A percentile compares a stretch with the other conserved stretches of the same genome.
These are phyloP conservation scores for Metarhizium robertsii DNA, from an alignment of 2,329 filamentous ascomycete genomes.

Conservation along the genomic window DNA sequence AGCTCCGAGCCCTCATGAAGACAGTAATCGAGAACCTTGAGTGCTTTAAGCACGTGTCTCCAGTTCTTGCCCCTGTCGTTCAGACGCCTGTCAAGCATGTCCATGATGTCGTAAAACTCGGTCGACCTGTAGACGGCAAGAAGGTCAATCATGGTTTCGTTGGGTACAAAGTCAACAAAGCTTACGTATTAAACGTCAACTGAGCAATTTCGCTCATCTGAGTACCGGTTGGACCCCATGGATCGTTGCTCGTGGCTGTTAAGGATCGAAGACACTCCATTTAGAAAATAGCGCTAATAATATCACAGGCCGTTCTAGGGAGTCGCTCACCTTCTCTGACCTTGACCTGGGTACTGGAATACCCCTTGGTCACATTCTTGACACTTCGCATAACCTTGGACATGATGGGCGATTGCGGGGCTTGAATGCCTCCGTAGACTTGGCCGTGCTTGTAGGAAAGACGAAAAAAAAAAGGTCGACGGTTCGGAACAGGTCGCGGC, in stretches of 20 bases:
- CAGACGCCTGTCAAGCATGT: constrained; percentile 96
- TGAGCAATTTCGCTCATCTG: constrained; percentile 99
- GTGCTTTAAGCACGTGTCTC: constrained; percentile 93
- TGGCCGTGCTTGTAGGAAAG: background rate
- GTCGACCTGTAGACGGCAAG: constrained; percentile 53
- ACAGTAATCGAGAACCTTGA: constrained; percentile 97
- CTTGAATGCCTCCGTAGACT: constrained; percentile 1
- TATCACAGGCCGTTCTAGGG: constrained; percentile 1
- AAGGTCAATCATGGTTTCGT: background rate
- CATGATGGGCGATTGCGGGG: constrained; percentile 47
- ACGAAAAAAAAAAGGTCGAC: background rate
- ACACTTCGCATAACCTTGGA: constrained; percentile 95
- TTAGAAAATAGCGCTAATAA: background rate
- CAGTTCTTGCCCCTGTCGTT: constrained; percentile 99
- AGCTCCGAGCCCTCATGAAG: constrained; percentile 94
- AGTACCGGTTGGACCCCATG: constrained; percentile 94
- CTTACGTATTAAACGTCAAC: constrained; percentile 92
- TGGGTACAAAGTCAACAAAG: background rate
- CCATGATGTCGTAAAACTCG: constrained; percentile 99
- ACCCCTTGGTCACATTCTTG: constrained; percentile 99
- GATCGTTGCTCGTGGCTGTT: constrained; percentile 92
- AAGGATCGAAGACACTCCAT: constrained; percentile 10
- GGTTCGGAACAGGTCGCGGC: background rate
- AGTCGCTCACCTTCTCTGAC: constrained; percentile 74
- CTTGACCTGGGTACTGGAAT: constrained; percentile 93